Percentiles rank a stretch among this genome's conserved stretches.
These are phyloP conservation scores for Neurospora crassa DNA, from an alignment of 2,329 filamentous ascomycete genomes.

Conservation along the genomic window DNA sequence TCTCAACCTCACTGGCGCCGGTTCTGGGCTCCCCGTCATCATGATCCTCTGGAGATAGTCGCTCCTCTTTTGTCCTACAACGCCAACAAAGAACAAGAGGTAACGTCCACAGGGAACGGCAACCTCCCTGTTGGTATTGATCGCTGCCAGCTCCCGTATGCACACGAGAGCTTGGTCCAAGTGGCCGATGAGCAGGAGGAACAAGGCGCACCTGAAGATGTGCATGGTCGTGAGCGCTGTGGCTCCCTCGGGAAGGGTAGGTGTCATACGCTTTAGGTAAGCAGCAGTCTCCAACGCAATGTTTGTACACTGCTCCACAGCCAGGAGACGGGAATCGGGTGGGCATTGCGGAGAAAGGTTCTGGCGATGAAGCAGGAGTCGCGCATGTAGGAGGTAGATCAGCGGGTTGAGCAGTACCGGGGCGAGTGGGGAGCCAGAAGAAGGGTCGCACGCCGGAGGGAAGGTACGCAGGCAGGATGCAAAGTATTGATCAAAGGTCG, in stretches of 20 bases:
- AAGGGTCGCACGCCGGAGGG: conserved; percentile 62
- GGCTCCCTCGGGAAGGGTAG: conserved; percentile 54
- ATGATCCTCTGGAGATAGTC: conserved; percentile 28
- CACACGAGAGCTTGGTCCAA: conserved; percentile 65
- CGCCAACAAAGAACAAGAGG: conserved; percentile 68
- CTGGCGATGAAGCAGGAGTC: conserved; percentile 80
- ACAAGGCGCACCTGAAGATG: conserved; percentile 76
- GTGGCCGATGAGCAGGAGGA: conserved; percentile 66
- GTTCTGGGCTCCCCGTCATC: neutral
- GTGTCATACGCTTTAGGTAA: conserved; percentile 57
- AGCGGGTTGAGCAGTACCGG: conserved; percentile 66
- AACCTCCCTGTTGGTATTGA: conserved; percentile 62
- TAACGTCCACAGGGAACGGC: conserved; percentile 74
- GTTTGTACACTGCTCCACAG: conserved; percentile 67
- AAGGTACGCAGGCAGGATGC: conserved; percentile 64
- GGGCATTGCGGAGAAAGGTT: conserved; percentile 70
- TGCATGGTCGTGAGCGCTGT: conserved; percentile 72
- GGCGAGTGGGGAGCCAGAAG: conserved; percentile 58
- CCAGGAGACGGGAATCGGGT: conserved; percentile 53
- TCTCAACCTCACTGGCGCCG: conserved; percentile 12
- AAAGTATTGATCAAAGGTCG: conserved; percentile 77
- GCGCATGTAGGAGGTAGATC: conserved; percentile 69
- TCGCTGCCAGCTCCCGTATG: conserved; percentile 58
- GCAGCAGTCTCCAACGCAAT: conserved; percentile 71
- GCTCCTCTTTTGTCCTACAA: conserved; percentile 46